Evolutionary conservation across 805 yeast species (phyloP).

Genomic region (Tetrapisispora arboricola): DNA sequence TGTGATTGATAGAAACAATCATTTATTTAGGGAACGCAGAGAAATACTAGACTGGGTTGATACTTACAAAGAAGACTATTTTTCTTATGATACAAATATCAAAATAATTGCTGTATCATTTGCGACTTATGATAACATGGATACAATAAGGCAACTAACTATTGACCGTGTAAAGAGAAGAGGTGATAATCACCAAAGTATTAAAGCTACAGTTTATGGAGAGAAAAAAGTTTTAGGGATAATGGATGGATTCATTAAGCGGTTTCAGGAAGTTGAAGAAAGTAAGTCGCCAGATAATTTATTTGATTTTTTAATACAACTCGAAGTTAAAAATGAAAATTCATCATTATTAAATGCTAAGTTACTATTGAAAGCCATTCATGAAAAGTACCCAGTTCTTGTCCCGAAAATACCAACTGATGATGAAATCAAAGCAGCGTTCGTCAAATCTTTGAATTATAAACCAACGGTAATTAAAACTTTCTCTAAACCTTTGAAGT

Average conservation of each 20-base stretch:
- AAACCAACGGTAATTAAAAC: conserved; percentile 40
- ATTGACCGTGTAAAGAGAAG: conserved; percentile 48
- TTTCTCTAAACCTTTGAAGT: conserved; percentile 13
- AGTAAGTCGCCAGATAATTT: conserved; percentile 45
- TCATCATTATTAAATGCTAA: conserved; percentile 44
- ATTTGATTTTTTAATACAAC: conserved; percentile 57
- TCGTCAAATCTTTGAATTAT: conserved; percentile 42
- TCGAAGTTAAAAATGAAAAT: conserved; percentile 34
- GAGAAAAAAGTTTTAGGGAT: conserved; percentile 44
- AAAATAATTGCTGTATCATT: conserved; percentile 64
- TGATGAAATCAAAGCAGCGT: conserved; percentile 36
- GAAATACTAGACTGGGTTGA: conserved; percentile 49
- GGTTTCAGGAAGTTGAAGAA: conserved; percentile 53
- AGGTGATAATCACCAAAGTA: conserved; percentile 85
- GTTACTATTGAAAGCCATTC: conserved; percentile 32
- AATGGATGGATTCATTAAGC: conserved; percentile 60
- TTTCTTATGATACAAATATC: conserved; percentile 36
- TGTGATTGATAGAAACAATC: conserved; percentile 77
- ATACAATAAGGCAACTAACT: conserved; percentile 44
- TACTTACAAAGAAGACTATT: conserved; percentile 34
- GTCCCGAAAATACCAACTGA: conserved; percentile 34
- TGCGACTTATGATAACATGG: conserved; percentile 32
- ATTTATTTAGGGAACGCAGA: conserved; percentile 55
- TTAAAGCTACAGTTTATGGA: conserved; percentile 43
- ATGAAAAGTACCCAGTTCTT: conserved; percentile 36